These are phyloP conservation scores for Cercospora beticola DNA, from an alignment of 2,329 filamentous ascomycete species.

Conservation along the genomic window DNA sequence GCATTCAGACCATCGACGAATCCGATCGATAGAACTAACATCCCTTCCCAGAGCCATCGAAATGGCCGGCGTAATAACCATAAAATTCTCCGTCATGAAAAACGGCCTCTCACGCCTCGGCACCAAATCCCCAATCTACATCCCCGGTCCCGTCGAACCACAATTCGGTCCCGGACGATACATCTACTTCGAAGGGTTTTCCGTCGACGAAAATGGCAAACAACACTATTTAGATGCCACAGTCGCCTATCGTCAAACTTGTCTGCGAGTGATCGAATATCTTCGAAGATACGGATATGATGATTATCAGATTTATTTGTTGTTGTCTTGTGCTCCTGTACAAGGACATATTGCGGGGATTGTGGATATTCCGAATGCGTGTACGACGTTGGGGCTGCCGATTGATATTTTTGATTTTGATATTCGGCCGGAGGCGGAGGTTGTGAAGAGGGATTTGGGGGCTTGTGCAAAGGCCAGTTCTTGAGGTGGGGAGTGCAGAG, in stretches of 20 bases:
- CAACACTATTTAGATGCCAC: constrained; percentile 88
- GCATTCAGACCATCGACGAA: not conserved
- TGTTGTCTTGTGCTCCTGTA: constrained; percentile 81
- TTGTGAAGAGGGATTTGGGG: constrained; percentile 66
- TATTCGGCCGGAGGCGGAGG: constrained; percentile 66
- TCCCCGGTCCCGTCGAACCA: constrained; percentile 83
- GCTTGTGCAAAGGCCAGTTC: constrained; percentile 63
- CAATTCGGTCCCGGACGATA: constrained; percentile 80
- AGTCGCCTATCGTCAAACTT: constrained; percentile 81
- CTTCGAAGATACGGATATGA: constrained; percentile 66
- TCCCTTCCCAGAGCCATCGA: constrained; percentile 65
- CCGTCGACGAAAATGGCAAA: constrained; percentile 81
- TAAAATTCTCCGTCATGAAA: constrained; percentile 87
- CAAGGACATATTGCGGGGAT: constrained; percentile 87
- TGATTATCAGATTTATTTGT: constrained; percentile 79
- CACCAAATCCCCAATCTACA: constrained; percentile 81
- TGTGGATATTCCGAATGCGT: constrained; percentile 72
- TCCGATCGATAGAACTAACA: not conserved
- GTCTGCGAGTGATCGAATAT: constrained; percentile 73
- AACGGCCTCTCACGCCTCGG: constrained; percentile 70
- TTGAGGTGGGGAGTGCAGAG: not conserved
- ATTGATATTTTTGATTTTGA: constrained; percentile 97
- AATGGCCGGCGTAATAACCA: constrained; percentile 87
- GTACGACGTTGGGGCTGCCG: constrained; percentile 81
- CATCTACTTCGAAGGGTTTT: constrained; percentile 87